A percentile compares a stretch with the other conserved stretches of the same genome.
phyloP scores from a whole-genome alignment of 495 filamentous ascomycete species.

The Mycothermus thermophilus region DNA sequence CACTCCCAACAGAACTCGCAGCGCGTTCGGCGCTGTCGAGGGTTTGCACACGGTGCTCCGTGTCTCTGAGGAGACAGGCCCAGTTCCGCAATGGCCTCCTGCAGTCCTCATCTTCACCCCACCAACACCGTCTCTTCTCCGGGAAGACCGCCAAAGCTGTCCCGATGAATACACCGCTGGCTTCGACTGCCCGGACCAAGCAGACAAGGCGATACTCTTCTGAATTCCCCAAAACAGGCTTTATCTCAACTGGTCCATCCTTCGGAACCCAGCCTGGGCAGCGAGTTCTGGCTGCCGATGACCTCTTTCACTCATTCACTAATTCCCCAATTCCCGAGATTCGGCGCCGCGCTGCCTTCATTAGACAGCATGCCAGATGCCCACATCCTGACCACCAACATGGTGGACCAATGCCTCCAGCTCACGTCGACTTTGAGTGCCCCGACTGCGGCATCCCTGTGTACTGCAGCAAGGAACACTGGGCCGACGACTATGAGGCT shows the following conservation, averaged over 20 bases:
- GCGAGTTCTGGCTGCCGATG: constrained; percentile 52
- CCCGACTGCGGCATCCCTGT: constrained; percentile 92
- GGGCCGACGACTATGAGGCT: constrained; percentile 83
- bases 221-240: constrained; percentile 6
- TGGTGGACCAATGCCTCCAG: constrained; percentile 43
- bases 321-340: constrained; percentile 76
- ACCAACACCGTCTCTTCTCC: constrained; percentile 10
- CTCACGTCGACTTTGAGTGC: constrained; percentile 83
- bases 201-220: too few relatives aligned
- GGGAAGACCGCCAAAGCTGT: constrained; percentile 2
- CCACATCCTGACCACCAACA: constrained; percentile 73
- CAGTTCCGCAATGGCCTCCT: constrained; percentile 11
- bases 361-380: constrained; percentile 81
- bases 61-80: constrained; percentile 6
- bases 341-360: constrained; percentile 69
- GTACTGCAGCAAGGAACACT: constrained; percentile 86
- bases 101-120: constrained; percentile 6
- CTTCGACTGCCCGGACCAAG: too few relatives aligned
- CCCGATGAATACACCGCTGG: too few relatives aligned
- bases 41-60: constrained; percentile 19
- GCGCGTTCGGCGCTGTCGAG: constrained; percentile 17
- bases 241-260: constrained; percentile 1
- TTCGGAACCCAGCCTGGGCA: constrained; percentile 2
- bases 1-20: constrained; percentile 16
- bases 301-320: constrained; percentile 87